Evolutionary conservation across 129 eudicot genomes (phyloP), one percentile per base, ranked within the genome.

Genomic region (Calendula officinalis): DNA sequence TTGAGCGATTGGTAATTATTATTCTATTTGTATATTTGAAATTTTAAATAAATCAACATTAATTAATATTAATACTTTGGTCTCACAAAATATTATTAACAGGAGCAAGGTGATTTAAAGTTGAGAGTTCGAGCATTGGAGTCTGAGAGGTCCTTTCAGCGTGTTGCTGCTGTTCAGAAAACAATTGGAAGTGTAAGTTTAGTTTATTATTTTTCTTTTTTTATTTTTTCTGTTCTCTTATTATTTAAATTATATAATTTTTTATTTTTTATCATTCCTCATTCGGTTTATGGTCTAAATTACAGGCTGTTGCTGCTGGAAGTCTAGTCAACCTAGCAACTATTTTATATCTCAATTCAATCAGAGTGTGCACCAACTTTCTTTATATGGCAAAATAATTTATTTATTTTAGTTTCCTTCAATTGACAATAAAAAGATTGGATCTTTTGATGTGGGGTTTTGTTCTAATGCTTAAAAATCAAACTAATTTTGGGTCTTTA

Each of bases 101-200:
- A 92, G 99, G 99, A 92, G 77, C 96, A 92, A 85, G 99, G 99
- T 57, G 99, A 92, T 75, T 75, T 92, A 75, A 92, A 92, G 87
- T 92, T 92, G 37, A 83, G 99, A 48, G 99, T 92, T 56, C 80
- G 99, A 46, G 80, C 99, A 47, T 73, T 92, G 74, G 99, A 92
- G 61, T 92, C 99, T 0, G 99, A 92, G 80, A 92, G 99, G 80
- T 79, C 96, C 36, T 92, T 92, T 75, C 95, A 92, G 68, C 95
- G 99, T 32, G 99, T 92, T 71, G 99, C 99, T 43, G 76, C 89
- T 61, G 99, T 92, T 70, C 99, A 92, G 75, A 88, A 81, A 77
- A 92, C 89, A 77, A 80, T 88, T 35, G 89, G 85, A 74, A 75
- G 85, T 77, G 99, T 92, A 82, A 81, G 95, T 85, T 50, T 58